Evolutionary conservation across 257 asterid species (phyloP).

Genomic region (Nicotiana benthamiana): DNA sequence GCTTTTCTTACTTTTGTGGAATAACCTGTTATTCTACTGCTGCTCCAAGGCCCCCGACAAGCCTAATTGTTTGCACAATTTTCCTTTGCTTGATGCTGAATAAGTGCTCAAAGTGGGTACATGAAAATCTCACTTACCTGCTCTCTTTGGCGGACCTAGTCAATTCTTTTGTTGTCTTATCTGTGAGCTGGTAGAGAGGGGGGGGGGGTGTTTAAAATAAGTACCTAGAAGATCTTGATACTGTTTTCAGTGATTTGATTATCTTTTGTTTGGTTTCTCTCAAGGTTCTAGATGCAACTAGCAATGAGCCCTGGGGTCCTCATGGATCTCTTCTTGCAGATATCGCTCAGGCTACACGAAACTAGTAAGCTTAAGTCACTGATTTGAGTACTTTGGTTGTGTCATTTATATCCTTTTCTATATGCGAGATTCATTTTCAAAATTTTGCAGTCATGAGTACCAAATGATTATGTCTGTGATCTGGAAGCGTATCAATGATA

Average conservation of each 20-base stretch:
- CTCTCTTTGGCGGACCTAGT: background rate
- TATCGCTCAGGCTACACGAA: conserved; percentile 85
- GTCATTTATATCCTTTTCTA: background rate
- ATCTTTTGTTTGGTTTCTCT: conserved; percentile 5
- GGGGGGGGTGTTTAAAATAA: background rate
- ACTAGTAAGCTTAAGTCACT: conserved; percentile 45
- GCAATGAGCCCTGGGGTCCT: conserved; percentile 99
- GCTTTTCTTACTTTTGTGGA: background rate
- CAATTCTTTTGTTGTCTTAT: background rate
- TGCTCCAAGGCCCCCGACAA: background rate
- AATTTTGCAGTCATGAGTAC: conserved; percentile 58
- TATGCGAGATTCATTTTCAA: conserved; percentile 8
- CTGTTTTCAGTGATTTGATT: background rate
- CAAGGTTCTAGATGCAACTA: conserved; percentile 95
- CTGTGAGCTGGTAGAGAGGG: conserved; percentile 1
- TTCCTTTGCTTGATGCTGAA: background rate
- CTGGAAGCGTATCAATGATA: conserved; percentile 79
- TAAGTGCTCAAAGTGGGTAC: background rate
- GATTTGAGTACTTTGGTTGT: background rate
- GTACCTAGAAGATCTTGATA: background rate
- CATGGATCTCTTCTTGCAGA: conserved; percentile 94
- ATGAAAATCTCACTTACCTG: background rate
- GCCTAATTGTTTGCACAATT: background rate
- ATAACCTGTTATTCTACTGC: background rate
- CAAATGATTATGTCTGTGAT: conserved; percentile 71